Evolutionary conservation across 768 basidiomycete genomes (phyloP).

Genomic region (Rhodotorula kratochvilovae): DNA sequence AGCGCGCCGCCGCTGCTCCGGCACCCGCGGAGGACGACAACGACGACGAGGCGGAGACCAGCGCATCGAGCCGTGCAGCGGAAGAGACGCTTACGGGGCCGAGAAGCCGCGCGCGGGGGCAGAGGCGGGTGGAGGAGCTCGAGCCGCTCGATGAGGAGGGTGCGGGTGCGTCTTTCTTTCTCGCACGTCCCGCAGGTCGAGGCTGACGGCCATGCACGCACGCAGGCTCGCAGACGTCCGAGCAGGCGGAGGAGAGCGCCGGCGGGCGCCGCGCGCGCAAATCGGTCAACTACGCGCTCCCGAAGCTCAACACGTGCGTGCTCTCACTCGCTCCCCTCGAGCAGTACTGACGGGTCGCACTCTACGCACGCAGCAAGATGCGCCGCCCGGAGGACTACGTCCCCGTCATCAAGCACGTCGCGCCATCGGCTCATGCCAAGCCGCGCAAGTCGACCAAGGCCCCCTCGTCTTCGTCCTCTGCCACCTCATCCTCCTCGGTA

Average conservation of each 20-base stretch:
- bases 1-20: background rate
- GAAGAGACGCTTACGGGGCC: background rate
- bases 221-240: conserved; percentile 4
- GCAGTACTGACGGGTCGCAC: background rate
- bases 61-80: background rate
- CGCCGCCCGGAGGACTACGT: conserved; percentile 39
- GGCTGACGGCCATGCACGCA: background rate
- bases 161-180: background rate
- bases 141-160: background rate
- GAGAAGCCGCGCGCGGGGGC: background rate
- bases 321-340: no score
- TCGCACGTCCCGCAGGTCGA: background rate
- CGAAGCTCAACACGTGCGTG: conserved; percentile 42
- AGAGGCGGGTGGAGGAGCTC: background rate
- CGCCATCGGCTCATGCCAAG: background rate
- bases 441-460: conserved; percentile 32
- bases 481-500: background rate
- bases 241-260: background rate
- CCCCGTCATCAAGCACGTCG: conserved; percentile 20
- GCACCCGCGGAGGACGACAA: background rate
- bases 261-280: conserved; percentile 38
- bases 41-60: background rate
- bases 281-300: conserved; percentile 42
- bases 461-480: background rate
- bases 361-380: conserved; percentile 35